Evolutionary conservation across 306 rosid species (phyloP).

Genomic region (Adenanthera pavonina): DNA sequence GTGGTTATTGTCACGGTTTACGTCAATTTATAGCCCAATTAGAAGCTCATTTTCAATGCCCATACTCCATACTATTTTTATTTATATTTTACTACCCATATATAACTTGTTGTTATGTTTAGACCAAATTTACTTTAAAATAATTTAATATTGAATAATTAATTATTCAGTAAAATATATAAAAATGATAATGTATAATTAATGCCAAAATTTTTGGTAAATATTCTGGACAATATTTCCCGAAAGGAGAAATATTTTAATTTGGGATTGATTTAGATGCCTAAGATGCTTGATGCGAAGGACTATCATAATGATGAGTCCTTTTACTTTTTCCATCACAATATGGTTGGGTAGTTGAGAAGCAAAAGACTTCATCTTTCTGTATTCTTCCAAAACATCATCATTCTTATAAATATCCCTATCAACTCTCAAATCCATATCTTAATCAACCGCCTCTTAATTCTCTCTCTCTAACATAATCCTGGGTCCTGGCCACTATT

Average conservation of each 20-base stretch:
- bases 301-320: conserved; percentile 49
- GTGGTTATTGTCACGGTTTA: conserved; percentile 20
- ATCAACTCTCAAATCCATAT: conserved; percentile 39
- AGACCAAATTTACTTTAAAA: neutral
- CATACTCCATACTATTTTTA: neutral
- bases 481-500: conserved; percentile 12
- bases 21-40: neutral
- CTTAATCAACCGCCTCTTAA: conserved; percentile 37
- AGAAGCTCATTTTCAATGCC: neutral
- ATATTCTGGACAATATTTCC: neutral
- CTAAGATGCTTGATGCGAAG: conserved; percentile 56
- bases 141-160: neutral
- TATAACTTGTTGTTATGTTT: neutral
- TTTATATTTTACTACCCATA: neutral
- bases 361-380: conserved; percentile 63
- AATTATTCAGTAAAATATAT: neutral
- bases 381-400: conserved; percentile 51
- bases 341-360: conserved; percentile 78
- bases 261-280: conserved; percentile 44
- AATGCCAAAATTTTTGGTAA: too few relatives aligned
- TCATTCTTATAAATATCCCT: conserved; percentile 35
- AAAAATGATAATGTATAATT: neutral
- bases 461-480: conserved; percentile 1
- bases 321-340: conserved; percentile 56
- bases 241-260: too few relatives aligned